Conservation (phyloP, 179 eudicot genomes). For the Carnegiea gigantea region DNA sequence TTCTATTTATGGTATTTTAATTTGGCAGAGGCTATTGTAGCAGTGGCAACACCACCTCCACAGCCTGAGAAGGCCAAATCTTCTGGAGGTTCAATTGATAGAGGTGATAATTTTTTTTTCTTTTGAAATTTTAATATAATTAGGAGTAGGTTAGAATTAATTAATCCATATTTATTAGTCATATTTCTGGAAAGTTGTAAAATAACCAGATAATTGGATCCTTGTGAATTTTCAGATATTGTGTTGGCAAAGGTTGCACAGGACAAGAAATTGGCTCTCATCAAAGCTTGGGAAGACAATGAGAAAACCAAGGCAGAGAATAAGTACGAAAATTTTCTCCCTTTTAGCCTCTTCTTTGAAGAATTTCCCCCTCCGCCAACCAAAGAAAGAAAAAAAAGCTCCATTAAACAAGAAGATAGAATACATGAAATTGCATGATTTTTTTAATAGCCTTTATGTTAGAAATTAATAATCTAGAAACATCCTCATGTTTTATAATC, state of each 20-base stretch:
- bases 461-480: too few species aligned
- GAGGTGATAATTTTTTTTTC: slow-evolving; percentile 22
- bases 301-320: slow-evolving; percentile 42
- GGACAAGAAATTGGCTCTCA: slow-evolving; percentile 41
- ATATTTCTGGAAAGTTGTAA: not conserved
- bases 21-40: slow-evolving; percentile 38
- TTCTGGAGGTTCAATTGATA: slow-evolving; percentile 40
- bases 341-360: not conserved
- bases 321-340: slow-evolving; percentile 26
- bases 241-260: slow-evolving; percentile 36
- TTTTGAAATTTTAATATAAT: too few species aligned
- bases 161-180: not conserved
- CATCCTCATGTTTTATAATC: too few species aligned
- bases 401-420: too few species aligned
- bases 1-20: not conserved
- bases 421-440: too few species aligned
- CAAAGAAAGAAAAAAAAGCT: too few species aligned
- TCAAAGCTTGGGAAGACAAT: slow-evolving; percentile 51
- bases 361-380: too few species aligned
- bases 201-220: not conserved
- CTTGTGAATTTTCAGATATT: slow-evolving; percentile 29
- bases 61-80: slow-evolving; percentile 30
- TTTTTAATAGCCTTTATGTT: too few species aligned
- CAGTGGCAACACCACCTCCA: slow-evolving; percentile 23
- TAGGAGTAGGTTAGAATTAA: not conserved